Evolutionary conservation across 257 asterid genomes (phyloP), one percentile per base, ranked within the genome.

Genomic region (Asclepias syriaca): DNA sequence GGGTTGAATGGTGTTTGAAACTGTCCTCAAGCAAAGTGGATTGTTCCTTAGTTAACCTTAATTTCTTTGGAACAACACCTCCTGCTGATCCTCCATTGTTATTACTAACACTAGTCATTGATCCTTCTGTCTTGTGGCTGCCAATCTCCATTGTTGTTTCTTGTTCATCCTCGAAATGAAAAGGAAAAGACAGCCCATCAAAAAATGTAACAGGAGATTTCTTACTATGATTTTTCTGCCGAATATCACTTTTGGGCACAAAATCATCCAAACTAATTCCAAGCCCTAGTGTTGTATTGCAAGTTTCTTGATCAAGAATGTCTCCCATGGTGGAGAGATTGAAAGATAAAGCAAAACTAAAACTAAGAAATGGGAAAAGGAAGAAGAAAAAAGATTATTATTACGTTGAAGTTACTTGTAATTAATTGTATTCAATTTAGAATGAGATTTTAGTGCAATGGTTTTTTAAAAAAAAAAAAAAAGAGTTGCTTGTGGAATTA

Each of bases 1-100:
- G 86, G 27, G 84, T 79, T 18, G 58, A 70, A 18, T 74, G 84
- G 6, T 79, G 63, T 74, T 72, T 82, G 82, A 82, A 82, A 59
- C 76, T 74, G 43, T 77, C 76, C 68, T 82, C 86, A 27, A 79
- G 77, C 54, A 79, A 63, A 2, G 55, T 59, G 15, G 84, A 79
- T 49, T 79, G 86, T 19, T 79, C 77, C 51, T 77, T 68, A 19
- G 78, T 68, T 1, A 82, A 73, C 59, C 84, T 75, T 54, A 82
- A 75, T 55, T 82, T 79, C 81, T 82, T 82, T 69, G 78, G 69
- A 0, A 61, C 69, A 48, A 55, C 60, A 29, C 68, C 73, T 29
- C 45, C 45, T 43, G 19, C 32, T 56, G 19, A 14, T 50, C 59
- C 37, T 34, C 65, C 76, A 16, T 75, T 46, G 10, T 27, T 60